Percentiles rank a stretch among this genome's conserved stretches.
These are phyloP conservation scores for Camellia japonica DNA, from an alignment of 148 eudicot species.

Conservation along the genomic window DNA sequence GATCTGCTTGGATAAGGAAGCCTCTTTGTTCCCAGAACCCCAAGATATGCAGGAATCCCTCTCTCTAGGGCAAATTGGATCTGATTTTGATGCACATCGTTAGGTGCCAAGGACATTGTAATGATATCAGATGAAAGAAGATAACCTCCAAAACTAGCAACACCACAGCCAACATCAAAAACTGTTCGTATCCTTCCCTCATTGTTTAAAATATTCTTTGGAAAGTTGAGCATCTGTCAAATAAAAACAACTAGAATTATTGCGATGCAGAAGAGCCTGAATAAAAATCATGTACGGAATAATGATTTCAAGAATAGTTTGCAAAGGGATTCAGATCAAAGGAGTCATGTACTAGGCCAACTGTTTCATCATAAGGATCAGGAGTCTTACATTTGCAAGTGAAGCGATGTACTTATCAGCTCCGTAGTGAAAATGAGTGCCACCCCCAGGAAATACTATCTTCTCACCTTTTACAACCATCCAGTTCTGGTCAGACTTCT, in stretches of 20 bases:
- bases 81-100: constrained; percentile 98
- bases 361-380: constrained; percentile 1
- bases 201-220: constrained; percentile 65
- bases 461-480: constrained; percentile 98
- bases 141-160: constrained; percentile 99
- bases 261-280: not conserved
- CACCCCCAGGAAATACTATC: constrained; percentile 94
- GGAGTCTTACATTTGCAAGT: constrained; percentile 80
- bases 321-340: not conserved
- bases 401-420: constrained; percentile 93
- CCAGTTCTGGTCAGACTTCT: constrained; percentile 99
- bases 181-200: constrained; percentile 81
- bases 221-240: constrained; percentile 91
- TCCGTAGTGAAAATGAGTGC: constrained; percentile 98
- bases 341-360: not conserved
- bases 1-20: constrained; percentile 98
- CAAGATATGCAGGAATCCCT: constrained; percentile 98
- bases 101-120: constrained; percentile 94
- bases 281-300: not conserved
- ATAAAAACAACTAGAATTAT: constrained; percentile 12
- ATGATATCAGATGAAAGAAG: constrained; percentile 84
- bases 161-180: constrained; percentile 98
- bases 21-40: constrained; percentile 97
- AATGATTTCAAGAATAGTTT: not conserved
- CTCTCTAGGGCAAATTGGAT: constrained; percentile 99